These are phyloP conservation scores for Insectozyma bohioensis DNA, from an alignment of 1,139 yeast genomes.

Conservation along the genomic window DNA sequence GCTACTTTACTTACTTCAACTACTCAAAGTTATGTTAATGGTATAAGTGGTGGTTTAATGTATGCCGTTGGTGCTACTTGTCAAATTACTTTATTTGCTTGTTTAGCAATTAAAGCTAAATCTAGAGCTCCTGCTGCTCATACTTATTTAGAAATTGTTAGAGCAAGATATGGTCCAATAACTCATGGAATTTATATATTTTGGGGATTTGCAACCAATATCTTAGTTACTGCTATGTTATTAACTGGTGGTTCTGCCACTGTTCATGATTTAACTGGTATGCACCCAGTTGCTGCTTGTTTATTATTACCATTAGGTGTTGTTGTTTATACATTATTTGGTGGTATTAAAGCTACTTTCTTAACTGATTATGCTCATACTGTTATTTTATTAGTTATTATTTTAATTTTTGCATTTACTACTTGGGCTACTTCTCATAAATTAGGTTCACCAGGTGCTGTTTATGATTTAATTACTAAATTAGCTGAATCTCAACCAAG, in stretches of 20 bases:
- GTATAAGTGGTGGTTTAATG: slow-evolving; percentile 58
- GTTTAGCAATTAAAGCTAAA: slow-evolving; percentile 56
- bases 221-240: slow-evolving; percentile 84
- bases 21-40: slow-evolving; percentile 74
- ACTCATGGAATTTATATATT: slow-evolving; percentile 71
- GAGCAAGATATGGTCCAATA: slow-evolving; percentile 49
- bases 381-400: slow-evolving; percentile 57
- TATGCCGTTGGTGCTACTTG: slow-evolving; percentile 57
- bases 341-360: slow-evolving; percentile 90
- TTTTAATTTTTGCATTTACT: slow-evolving; percentile 61
- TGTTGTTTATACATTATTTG: slow-evolving; percentile 76
- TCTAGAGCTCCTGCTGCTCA: slow-evolving; percentile 59
- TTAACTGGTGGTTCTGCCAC: slow-evolving; percentile 86
- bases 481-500: slow-evolving; percentile 61
- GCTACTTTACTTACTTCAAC: slow-evolving; percentile 79
- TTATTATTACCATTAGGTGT: slow-evolving; percentile 83
- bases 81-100: slow-evolving; percentile 52
- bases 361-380: slow-evolving; percentile 85
- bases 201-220: slow-evolving; percentile 84
- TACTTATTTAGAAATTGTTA: slow-evolving; percentile 54
- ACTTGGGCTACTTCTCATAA: slow-evolving; percentile 59
- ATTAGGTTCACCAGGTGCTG: slow-evolving; percentile 79
- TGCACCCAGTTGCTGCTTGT: slow-evolving; percentile 79
- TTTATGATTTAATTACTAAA: slow-evolving; percentile 67
- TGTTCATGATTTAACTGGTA: slow-evolving; percentile 74